phyloP scores from a whole-genome alignment of 1,284 basidiomycete genomes.

The Ganoderma multipileum region DNA sequence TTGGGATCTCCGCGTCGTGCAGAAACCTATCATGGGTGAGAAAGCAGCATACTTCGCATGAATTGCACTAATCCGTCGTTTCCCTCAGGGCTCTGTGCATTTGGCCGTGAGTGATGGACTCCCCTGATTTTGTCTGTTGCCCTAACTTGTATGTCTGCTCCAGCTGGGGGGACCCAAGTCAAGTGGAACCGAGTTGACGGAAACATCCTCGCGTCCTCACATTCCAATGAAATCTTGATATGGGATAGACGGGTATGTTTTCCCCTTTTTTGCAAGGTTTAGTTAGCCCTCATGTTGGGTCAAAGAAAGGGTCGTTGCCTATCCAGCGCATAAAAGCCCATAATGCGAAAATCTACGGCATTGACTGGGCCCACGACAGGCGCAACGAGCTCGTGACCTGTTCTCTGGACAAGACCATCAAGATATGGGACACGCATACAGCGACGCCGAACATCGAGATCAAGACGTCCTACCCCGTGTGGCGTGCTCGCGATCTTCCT shows the following conservation, averaged over 20 bases:
- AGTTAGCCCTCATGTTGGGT: not conserved
- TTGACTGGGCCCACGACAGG: constrained; percentile 87
- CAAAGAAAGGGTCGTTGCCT: constrained; percentile 89
- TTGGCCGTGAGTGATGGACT: constrained; percentile 60
- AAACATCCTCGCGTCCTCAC: constrained; percentile 88
- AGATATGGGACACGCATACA: constrained; percentile 73
- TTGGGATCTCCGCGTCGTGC: constrained; percentile 79
- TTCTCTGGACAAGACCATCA: constrained; percentile 92
- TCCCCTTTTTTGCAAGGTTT: not conserved
- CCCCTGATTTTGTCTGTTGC: no score
- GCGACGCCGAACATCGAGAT: constrained; percentile 62
- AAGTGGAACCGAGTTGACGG: constrained; percentile 93
- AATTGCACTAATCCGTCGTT: not conserved
- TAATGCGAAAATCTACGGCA: constrained; percentile 90
- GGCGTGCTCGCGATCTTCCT: constrained; percentile 92
- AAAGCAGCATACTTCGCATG: not conserved
- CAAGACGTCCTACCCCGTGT: constrained; percentile 87
- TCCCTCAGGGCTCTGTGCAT: constrained; percentile 69
- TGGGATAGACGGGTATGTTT: constrained; percentile 83
- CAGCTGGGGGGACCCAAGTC: constrained; percentile 90
- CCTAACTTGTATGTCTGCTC: not conserved
- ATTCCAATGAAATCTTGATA: constrained; percentile 82
- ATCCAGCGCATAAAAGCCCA: constrained; percentile 82
- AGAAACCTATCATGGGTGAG: constrained; percentile 72
- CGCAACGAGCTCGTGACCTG: constrained; percentile 89